phyloP scores from a whole-genome alignment of 2,329 filamentous ascomycete species.

The Cadophora malorum region DNA sequence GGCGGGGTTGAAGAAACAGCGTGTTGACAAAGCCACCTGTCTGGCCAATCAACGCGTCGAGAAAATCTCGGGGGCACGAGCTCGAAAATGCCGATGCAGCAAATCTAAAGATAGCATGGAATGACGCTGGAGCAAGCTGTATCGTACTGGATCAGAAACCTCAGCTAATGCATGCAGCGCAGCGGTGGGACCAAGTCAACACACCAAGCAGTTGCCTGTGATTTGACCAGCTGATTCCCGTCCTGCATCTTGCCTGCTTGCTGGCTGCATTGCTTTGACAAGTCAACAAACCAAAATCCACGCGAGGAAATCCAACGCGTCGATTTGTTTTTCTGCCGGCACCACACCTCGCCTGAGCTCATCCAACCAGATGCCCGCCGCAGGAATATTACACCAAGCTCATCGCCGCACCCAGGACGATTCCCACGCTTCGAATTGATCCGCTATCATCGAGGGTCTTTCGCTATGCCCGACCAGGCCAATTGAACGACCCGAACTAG shows the following conservation, averaged over 20 bases:
- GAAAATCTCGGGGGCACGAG: background rate
- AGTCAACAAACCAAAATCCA: constrained; percentile 12
- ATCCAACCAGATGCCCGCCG: constrained; percentile 31
- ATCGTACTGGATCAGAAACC: constrained; percentile 6
- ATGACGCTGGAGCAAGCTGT: constrained; percentile 19
- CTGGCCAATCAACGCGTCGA: constrained; percentile 40
- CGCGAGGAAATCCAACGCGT: constrained; percentile 7
- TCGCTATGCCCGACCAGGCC: constrained; percentile 39
- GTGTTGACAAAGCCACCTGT: constrained; percentile 30
- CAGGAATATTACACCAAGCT: constrained; percentile 17
- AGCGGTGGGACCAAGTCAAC: constrained; percentile 14
- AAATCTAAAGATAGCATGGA: constrained; percentile 23
- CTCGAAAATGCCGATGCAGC: background rate
- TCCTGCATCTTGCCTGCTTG: background rate
- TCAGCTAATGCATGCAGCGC: constrained; percentile 19
- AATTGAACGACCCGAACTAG: constrained; percentile 39
- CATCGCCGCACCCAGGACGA: constrained; percentile 18
- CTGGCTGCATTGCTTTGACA: constrained; percentile 2
- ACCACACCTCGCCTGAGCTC: constrained; percentile 11
- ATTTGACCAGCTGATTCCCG: background rate
- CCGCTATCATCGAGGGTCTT: constrained; percentile 25
- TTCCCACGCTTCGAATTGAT: constrained; percentile 20
- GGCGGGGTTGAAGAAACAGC: constrained; percentile 29
- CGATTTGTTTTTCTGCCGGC: constrained; percentile 18
- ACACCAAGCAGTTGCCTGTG: background rate